phyloP scores from a whole-genome alignment of 176 grass and related monocot genomes.

The Aegilops bicornis region DNA sequence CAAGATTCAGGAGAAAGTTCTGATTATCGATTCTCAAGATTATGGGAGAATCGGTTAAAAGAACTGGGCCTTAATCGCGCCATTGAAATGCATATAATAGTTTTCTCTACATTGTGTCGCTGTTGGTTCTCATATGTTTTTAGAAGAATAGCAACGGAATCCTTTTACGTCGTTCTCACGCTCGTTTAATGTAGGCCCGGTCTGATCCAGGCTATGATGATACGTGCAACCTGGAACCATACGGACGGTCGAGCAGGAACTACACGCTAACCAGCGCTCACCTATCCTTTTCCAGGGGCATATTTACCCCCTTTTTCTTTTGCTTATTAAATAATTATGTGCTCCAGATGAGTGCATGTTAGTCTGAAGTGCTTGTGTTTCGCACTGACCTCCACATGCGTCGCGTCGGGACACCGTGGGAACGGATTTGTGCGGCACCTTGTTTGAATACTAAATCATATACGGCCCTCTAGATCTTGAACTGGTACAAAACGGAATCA shows the following conservation, averaged over 20 bases:
- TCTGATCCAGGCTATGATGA: conserved; percentile 33
- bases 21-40: too few relatives aligned
- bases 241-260: not conserved
- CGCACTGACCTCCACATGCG: not conserved
- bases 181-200: conserved; percentile 13
- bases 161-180: conserved; percentile 30
- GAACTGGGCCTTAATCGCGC: not conserved
- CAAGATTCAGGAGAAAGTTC: too few relatives aligned
- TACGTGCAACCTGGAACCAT: conserved; percentile 18
- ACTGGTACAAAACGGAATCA: conserved; percentile 6
- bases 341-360: not conserved
- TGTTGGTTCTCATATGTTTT: not conserved
- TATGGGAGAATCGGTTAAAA: too few relatives aligned
- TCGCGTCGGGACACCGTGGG: not conserved
- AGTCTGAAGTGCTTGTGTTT: not conserved
- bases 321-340: not conserved
- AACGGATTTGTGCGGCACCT: conserved; percentile 7
- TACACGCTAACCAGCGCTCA: not conserved
- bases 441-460: not conserved
- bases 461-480: not conserved
- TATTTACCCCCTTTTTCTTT: not conserved
- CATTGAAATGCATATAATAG: not conserved
- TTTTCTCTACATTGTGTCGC: not conserved
- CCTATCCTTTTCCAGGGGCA: not conserved
- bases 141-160: not conserved